Evolutionary conservation across 306 rosid genomes (phyloP).

Genomic region (Trichosanthes cucumerina): DNA sequence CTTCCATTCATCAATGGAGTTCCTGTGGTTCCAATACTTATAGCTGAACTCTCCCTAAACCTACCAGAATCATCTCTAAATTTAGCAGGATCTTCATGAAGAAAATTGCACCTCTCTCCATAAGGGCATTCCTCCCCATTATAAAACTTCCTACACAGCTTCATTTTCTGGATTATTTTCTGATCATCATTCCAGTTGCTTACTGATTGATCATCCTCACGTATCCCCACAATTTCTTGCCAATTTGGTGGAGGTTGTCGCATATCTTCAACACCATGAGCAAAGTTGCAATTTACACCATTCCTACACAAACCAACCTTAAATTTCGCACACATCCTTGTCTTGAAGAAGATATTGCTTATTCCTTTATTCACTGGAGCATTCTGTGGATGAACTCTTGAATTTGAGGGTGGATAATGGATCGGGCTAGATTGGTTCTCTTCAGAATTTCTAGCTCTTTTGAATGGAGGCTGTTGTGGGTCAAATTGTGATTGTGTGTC

Average conservation of each 20-base stretch:
- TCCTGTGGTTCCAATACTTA: slow-evolving; percentile 62
- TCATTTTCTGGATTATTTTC: slow-evolving; percentile 80
- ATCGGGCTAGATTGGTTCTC: slow-evolving; percentile 22
- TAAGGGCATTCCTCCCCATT: slow-evolving; percentile 91
- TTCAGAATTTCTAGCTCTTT: slow-evolving; percentile 53
- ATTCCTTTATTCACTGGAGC: slow-evolving; percentile 43
- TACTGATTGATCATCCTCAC: slow-evolving; percentile 32
- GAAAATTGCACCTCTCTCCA: slow-evolving; percentile 85
- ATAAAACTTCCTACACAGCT: slow-evolving; percentile 82
- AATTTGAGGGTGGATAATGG: slow-evolving; percentile 20
- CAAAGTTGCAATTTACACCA: slow-evolving; percentile 81
- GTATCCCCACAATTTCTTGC: slow-evolving; percentile 64
- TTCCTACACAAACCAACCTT: slow-evolving; percentile 61
- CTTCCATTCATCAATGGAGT: slow-evolving; percentile 29
- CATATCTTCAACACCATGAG: slow-evolving; percentile 81
- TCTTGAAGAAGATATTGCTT: slow-evolving; percentile 69
- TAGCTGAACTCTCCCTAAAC: slow-evolving; percentile 61
- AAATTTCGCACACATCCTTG: slow-evolving; percentile 75
- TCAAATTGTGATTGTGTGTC: slow-evolving; percentile 34
- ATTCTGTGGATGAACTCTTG: slow-evolving; percentile 26
- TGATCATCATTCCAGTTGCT: slow-evolving; percentile 82
- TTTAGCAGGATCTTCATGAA: slow-evolving; percentile 78
- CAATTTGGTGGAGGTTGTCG: slow-evolving; percentile 93
- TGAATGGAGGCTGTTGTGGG: slow-evolving; percentile 29
- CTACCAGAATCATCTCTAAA: slow-evolving; percentile 60